Evolutionary conservation across 768 basidiomycete genomes (phyloP).

Genomic region (Calvatia gigantea): DNA sequence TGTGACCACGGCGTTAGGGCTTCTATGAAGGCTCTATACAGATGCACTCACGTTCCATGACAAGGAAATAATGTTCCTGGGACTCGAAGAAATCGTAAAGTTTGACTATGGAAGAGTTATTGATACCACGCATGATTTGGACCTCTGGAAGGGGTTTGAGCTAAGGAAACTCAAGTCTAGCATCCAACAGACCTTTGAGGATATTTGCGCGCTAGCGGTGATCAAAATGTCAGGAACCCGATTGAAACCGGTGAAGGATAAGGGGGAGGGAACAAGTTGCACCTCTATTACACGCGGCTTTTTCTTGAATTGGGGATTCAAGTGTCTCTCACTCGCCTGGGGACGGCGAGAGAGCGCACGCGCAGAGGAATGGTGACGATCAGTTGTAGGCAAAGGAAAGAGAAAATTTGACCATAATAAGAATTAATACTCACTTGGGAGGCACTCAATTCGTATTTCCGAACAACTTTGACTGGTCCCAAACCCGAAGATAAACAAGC

Average conservation of each 20-base stretch:
- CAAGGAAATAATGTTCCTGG: constrained; percentile 88
- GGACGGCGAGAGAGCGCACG: constrained; percentile 27
- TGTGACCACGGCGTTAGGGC: constrained; percentile 27
- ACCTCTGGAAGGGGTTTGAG: constrained; percentile 64
- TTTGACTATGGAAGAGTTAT: constrained; percentile 91
- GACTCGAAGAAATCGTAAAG: constrained; percentile 92
- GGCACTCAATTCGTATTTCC: constrained; percentile 88
- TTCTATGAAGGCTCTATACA: not conserved
- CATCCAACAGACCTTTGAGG: constrained; percentile 67
- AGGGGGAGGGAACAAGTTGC: constrained; percentile 32
- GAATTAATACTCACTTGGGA: constrained; percentile 71
- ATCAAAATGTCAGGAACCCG: constrained; percentile 27
- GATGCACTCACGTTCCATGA: constrained; percentile 76
- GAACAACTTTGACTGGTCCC: constrained; percentile 82
- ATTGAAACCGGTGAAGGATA: constrained; percentile 9
- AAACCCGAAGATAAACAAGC: constrained; percentile 14
- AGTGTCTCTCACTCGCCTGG: constrained; percentile 89
- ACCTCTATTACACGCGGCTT: constrained; percentile 99
- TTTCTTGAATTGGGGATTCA: constrained; percentile 93
- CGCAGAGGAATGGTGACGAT: constrained; percentile 22
- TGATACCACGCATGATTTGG: constrained; percentile 95
- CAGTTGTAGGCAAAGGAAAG: constrained; percentile 22
- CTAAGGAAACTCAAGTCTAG: not conserved
- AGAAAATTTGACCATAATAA: constrained; percentile 18
- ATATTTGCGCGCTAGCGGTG: constrained; percentile 87